Evolutionary conservation across 179 eudicot species (phyloP), one percentile per base, ranked within the genome.

Genomic region (Corrigiola litoralis): DNA sequence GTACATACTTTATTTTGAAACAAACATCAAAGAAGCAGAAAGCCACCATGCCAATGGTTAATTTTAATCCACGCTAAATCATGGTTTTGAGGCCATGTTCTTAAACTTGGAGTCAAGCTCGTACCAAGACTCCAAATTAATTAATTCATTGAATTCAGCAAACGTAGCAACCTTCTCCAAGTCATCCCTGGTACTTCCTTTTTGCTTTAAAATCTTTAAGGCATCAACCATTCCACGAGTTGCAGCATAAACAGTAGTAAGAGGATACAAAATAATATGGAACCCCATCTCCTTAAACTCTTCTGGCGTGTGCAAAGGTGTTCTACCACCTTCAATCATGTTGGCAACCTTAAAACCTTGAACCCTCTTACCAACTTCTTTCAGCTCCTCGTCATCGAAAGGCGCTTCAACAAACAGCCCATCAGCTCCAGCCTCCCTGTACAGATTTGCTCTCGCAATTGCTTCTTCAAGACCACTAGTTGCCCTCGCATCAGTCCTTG

Each of bases 311-410:
- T 79, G 80, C 21, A 79, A 37, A 2, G 83, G 83, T 0, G 80
- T 76, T 33, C 72, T 74, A 3, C 83, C 83, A 14, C 83, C 83
- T 69, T 79, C 83, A 18, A 79, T 54, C 83, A 79, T 79, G 73
- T 76, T 79, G 11, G 80, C 79, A 1, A 72, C 65, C 36, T 73
- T 72, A 45, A 72, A 72, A 8, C 83, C 83, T 20, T 76, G 72
- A 16, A 65, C 72, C 49, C 52, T 40, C 6, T 52, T 32, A 7
- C 72, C 79, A 0, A 79, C 78, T 36, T 69, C 70, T 38, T 56
- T 42, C 2, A 76, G 72, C 53, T 79, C 83, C 1, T 72, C 72
- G 13, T 56, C 67, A 16, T 72, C 49, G 6, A 73, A 59, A 1
- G 80, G 77, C 65, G 80, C 83, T 59, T 76, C 83, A 25, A 79